Evolutionary conservation across 2,329 filamentous ascomycete genomes (phyloP), one percentile per base, ranked within the genome.

Genomic region (Exophiala sp.): DNA sequence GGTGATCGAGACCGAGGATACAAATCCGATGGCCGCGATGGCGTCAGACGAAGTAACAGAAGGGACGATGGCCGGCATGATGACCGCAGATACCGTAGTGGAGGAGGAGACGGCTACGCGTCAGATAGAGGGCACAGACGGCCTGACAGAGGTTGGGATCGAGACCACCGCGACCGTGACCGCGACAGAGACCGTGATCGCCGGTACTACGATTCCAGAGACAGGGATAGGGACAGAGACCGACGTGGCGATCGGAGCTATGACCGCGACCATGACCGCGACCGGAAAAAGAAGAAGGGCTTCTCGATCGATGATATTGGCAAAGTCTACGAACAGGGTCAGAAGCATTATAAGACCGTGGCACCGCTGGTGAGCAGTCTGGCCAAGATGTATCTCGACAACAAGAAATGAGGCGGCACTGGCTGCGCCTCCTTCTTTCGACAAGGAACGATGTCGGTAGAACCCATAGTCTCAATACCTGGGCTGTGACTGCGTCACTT

Each of bases 301-400:
- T 54, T 58, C 38, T 48, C 46, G 6, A 29, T 60, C 19, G 53
- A 56, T 38, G 53, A 58, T 19, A 43, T 60, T 14, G 51, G 48
- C 16, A 51, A 53, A 24, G 50, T 59, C 11, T 46, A 55, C 30
- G 55, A 59, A 29, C 46, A 54, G 39, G 57, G 58, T 24, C 58
- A 60, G 50, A 60, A 59, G 39, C 58, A 60, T 40, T 60, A 60
- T 53, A 56, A 60, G 57, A 51, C 48, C 6, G 51, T 60, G 5
- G 53, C 50, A 6, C 58, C 58, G 16, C 32, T 60, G 11, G 46
- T 60, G 14, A 53, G 40, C 38, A 53, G 50, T 35, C 34, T 59
- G 37, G 58, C 55, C 19, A 60, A 59, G 50, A 58, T 59, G 48
- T 60, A 60, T 42, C 48, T 60, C 47, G 53, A 60, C 43, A 59